Conservation (phyloP, 2,329 filamentous ascomycete genomes). For the Mollisiaceae sp. region DNA sequence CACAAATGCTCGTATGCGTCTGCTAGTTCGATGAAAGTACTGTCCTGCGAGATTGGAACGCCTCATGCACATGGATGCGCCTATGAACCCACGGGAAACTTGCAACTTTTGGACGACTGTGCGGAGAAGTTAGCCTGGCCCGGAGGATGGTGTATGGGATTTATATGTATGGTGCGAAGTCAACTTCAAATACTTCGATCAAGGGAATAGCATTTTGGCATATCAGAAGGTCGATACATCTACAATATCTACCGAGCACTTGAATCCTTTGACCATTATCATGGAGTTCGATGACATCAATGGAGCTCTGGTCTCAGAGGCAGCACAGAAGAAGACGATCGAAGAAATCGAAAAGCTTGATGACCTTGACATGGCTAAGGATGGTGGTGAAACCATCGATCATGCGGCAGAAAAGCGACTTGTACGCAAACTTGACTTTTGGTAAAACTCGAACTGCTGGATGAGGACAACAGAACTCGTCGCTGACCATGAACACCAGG, state of each 20-base stretch:
- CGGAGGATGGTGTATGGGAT: background rate
- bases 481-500: conserved; percentile 19
- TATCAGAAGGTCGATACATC: background rate
- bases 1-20: background rate
- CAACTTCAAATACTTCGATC: background rate
- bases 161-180: background rate
- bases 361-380: conserved; percentile 21
- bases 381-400: conserved; percentile 13
- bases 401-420: conserved; percentile 20
- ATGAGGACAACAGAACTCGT: background rate
- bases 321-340: conserved; percentile 14
- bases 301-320: conserved; percentile 12
- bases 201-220: background rate
- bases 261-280: background rate
- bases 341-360: conserved; percentile 23
- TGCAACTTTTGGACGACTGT: background rate
- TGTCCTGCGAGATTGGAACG: background rate
- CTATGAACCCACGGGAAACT: background rate
- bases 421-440: conserved; percentile 30
- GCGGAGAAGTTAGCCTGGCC: background rate
- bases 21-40: background rate
- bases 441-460: conserved; percentile 10
- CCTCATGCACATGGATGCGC: background rate
- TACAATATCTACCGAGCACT: background rate
- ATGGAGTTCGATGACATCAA: conserved; percentile 25